Conservation (phyloP, 306 rosid species). For the Ceratonia siliqua region DNA sequence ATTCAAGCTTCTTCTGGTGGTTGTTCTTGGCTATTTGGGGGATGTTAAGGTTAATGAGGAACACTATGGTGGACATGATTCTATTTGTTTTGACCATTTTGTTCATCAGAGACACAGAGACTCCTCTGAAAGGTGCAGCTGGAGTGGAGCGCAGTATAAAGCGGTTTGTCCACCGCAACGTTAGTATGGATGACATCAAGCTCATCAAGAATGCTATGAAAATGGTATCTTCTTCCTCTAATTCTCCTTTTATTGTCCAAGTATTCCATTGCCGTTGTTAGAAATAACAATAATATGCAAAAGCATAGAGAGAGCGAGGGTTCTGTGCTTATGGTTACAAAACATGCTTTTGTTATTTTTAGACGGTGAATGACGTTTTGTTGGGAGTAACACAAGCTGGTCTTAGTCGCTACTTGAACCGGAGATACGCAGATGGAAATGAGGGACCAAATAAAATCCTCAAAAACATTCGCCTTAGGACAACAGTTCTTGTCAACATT, state of each 20-base stretch:
- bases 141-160: constrained; percentile 47
- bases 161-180: constrained; percentile 43
- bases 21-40: constrained; percentile 39
- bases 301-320: too few relatives aligned
- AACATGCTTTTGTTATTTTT: too few relatives aligned
- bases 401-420: constrained; percentile 51
- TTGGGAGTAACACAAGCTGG: constrained; percentile 72
- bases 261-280: too few relatives aligned
- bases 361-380: constrained; percentile 67
- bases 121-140: constrained; percentile 54
- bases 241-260: too few relatives aligned
- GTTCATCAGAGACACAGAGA: constrained; percentile 52
- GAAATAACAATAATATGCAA: too few relatives aligned
- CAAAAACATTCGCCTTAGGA: constrained; percentile 49
- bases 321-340: too few relatives aligned
- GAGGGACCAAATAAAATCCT: neutral
- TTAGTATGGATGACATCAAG: constrained; percentile 62
- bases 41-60: constrained; percentile 40
- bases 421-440: constrained; percentile 29
- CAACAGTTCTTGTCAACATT: constrained; percentile 58
- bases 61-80: constrained; percentile 48
- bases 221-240: constrained; percentile 35
- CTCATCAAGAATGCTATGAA: constrained; percentile 53
- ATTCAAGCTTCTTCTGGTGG: constrained; percentile 21
- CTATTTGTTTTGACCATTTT: constrained; percentile 45